Evolutionary conservation across 257 asterid species (phyloP), one percentile per base, ranked within the genome.

Genomic region (Cruciata laevipes): DNA sequence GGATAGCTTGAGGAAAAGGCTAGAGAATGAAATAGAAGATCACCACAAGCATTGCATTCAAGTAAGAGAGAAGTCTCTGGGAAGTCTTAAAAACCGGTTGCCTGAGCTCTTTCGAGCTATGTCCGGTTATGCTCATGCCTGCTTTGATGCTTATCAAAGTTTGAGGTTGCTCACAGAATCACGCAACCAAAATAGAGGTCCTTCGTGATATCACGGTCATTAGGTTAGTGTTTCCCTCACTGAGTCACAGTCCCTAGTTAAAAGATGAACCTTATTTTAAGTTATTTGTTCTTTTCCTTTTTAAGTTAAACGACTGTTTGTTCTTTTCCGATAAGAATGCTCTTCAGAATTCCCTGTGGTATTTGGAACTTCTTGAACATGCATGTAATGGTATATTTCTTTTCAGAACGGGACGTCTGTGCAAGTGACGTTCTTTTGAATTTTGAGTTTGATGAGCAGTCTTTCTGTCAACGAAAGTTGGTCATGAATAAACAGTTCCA

Each of bases 101-200:
- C 99, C 97, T 1, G 97, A 93, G 78, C 89, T 93, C 23, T 93
- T 88, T 71, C 82, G 97, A 11, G 97, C 97, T 8, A 77, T 90
- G 64, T 67, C 88, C 0, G 96, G 88, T 61, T 90, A 90, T 25
- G 71, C 99, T 17, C 81, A 73, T 24, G 86, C 88, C 0, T 86
- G 95, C 68, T 81, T 55, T 2, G 84, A 83, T 24, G 83, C 95
- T 17, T 88, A 86, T 62, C 85, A 81, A 71, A 77, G 85, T 27
- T 71, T 93, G 76, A 80, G 95, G 69, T 13, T 69, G 71, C 72
- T 86, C 20, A 33, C 82, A n/a, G 79, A 74, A 25, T 69, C 83
- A 0, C 92, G 81, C 68, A 79, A 73, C 71, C 59, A 82, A 10
- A 80, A 73, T 44, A 77, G 82, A 73, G 84, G 67, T 68, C 31